Evolutionary conservation across 2,329 filamentous ascomycete species (phyloP).

Genomic region (Alternaria consortialis): DNA sequence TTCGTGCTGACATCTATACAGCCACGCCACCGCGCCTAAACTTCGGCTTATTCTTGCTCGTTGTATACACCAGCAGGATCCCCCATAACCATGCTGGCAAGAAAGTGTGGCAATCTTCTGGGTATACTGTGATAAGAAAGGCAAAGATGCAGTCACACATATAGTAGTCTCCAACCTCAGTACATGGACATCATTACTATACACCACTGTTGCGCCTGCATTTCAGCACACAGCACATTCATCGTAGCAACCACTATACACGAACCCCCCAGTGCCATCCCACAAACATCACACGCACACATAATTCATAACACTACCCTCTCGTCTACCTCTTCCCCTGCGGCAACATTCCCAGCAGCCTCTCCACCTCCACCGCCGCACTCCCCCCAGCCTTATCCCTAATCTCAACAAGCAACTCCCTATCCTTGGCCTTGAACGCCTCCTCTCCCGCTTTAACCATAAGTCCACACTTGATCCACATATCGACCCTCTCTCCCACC

Average conservation of each 20-base stretch:
- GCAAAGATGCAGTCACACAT: neutral
- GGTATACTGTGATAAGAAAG: too few relatives aligned
- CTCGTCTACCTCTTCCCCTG: slow-evolving; percentile 14
- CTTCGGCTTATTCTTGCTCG: neutral
- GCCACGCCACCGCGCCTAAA: neutral
- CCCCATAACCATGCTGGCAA: neutral
- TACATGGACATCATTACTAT: neutral
- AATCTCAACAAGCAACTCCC: slow-evolving; percentile 76
- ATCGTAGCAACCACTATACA: neutral
- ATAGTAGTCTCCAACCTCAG: neutral
- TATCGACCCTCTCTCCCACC: slow-evolving; percentile 76
- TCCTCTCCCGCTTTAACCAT: slow-evolving; percentile 89
- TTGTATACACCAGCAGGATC: too few relatives aligned
- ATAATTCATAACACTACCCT: too few relatives aligned
- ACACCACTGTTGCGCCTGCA: neutral
- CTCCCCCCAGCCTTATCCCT: slow-evolving; percentile 76
- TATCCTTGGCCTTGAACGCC: slow-evolving; percentile 82
- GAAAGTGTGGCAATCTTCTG: neutral
- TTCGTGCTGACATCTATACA: neutral
- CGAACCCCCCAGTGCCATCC: neutral
- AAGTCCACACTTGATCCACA: slow-evolving; percentile 98
- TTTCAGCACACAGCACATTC: too few relatives aligned
- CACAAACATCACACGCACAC: neutral
- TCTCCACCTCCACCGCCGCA: slow-evolving; percentile 81
- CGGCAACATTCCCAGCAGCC: slow-evolving; percentile 67